Base-by-base conservation (phyloP, 768 basidiomycete species). In the Mycena vitilis region DNA sequence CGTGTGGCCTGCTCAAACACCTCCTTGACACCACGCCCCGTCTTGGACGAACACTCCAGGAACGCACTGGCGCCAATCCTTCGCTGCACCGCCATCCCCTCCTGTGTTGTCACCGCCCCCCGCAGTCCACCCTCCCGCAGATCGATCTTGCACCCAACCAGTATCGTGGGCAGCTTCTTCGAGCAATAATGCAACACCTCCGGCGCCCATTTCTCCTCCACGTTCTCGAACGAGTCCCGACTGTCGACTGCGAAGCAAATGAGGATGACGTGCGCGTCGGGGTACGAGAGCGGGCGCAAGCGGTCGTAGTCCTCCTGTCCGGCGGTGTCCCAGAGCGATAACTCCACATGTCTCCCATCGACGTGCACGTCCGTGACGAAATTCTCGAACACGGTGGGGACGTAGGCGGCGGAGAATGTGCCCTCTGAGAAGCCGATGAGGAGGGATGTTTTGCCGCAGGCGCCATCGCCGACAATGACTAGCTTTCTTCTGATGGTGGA, bases 141-240 rank as follows among this genome's bases (percentile, higher is more conserved):
- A 83, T 99, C 97, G 87, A 95, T 98, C 90, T 99, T 99, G 88
- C 95, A 97, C 15, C 95, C 97, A 71, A 99, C 96, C 64, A 99
- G 92, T 76, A 99, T 94, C 83, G 98, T 92, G 57, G 97, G 97
- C 49, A 98, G 84, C 92, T 91, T 10, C 56, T 9, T 92, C 86
- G 79, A 22, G 48, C 97, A 98, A 82, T 98, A 97, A 81, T 99
- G 97, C 87, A 94, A 91, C 49, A 99, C 96, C 78, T 99, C 97
- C 36, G 95, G 93, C 75, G 98, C 96, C 97, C 97, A 99, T 95
- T 99, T 99, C 85, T 99, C 97, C 86, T 98, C 95, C 36, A 99
- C 97, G 88, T 99, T 99, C 82, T 97, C 97, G 72, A 99, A 86
- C 59, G 96, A 98, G 80, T 98, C 96, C 40, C 96, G 96, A 54